Conservation (phyloP, 2,329 filamentous ascomycete genomes). For the Camptophora hylomeconis region DNA sequence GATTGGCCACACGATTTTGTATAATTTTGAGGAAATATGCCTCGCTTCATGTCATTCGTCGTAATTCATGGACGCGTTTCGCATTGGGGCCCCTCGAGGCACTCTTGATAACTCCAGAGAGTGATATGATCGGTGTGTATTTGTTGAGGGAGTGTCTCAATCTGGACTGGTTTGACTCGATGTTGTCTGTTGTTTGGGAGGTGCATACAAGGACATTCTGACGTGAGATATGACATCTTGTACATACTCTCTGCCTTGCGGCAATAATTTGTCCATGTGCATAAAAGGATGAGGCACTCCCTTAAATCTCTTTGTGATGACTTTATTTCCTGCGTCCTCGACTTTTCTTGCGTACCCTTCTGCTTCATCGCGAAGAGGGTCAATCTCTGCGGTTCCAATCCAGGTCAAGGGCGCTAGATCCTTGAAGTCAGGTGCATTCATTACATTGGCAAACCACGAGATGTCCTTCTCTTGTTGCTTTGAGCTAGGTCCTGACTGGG, state of each 20-base stretch:
- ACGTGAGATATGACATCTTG: conserved; percentile 15
- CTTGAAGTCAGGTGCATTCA: conserved; percentile 15
- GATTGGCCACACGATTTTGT: no score
- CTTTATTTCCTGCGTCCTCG: conserved; percentile 13
- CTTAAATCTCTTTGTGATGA: conserved; percentile 12
- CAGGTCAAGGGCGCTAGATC: conserved; percentile 15
- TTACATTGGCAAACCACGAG: conserved; percentile 15
- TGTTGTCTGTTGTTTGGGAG: no score
- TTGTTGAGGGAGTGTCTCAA: no score
- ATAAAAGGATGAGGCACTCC: conserved; percentile 17
- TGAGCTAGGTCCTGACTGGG: conserved; percentile 8
- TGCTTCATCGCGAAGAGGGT: conserved; percentile 16
- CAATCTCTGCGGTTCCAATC: conserved; percentile 15
- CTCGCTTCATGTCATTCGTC: no score
- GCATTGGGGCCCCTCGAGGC: no score
- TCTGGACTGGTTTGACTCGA: no score
- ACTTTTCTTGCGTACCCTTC: conserved; percentile 16
- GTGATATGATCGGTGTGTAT: no score
- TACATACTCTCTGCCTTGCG: conserved; percentile 16
- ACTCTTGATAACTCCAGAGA: no score
- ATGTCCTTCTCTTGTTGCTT: conserved; percentile 14
- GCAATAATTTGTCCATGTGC: conserved; percentile 15
- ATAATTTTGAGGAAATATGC: no score
- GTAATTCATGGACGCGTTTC: no score
- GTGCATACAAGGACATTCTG: conserved; percentile 12